A percentile compares a stretch with the other conserved stretches of the same genome.
Evolutionary conservation across 139 green algal genomes (phyloP).

Genomic region (Coccomyxa sp.): DNA sequence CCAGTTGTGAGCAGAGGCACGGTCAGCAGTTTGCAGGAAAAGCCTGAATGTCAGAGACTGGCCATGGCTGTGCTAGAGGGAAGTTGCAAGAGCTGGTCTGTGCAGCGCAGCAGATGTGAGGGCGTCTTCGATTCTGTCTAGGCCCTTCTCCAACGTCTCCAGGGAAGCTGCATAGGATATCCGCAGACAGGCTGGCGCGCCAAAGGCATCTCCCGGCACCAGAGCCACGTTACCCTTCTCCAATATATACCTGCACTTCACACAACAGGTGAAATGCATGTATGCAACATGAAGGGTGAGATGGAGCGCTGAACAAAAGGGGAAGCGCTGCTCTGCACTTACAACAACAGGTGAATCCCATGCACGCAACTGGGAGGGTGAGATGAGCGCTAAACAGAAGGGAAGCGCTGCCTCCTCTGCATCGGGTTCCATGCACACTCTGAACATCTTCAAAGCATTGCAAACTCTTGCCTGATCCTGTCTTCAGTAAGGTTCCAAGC

Average conservation of each 20-base stretch:
- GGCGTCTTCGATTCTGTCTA: conserved; percentile 66
- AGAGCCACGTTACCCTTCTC: conserved; percentile 74
- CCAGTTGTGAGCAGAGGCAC: too few species aligned
- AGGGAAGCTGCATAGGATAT: conserved; percentile 91
- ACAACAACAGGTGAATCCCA: neutral
- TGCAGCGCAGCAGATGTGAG: conserved; percentile 29
- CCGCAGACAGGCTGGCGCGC: conserved; percentile 76
- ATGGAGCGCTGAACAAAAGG: neutral
- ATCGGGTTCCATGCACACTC: too few species aligned
- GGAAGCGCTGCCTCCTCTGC: too few species aligned
- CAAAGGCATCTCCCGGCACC: conserved; percentile 95
- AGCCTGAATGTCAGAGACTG: too few species aligned
- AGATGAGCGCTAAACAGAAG: neutral
- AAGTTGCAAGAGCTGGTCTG: too few species aligned
- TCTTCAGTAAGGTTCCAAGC: neutral
- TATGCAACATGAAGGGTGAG: too few species aligned
- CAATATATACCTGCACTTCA: conserved; percentile 38
- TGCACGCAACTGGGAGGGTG: neutral
- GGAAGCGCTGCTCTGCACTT: neutral
- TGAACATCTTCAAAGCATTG: neutral
- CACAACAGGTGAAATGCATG: neutral
- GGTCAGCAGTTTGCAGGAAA: too few species aligned
- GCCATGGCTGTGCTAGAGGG: too few species aligned
- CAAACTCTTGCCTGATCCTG: neutral
- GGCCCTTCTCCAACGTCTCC: conserved; percentile 68